Base-by-base conservation (phyloP, 2,329 filamentous ascomycete genomes). In the Pseudocercospora cruenta region DNA sequence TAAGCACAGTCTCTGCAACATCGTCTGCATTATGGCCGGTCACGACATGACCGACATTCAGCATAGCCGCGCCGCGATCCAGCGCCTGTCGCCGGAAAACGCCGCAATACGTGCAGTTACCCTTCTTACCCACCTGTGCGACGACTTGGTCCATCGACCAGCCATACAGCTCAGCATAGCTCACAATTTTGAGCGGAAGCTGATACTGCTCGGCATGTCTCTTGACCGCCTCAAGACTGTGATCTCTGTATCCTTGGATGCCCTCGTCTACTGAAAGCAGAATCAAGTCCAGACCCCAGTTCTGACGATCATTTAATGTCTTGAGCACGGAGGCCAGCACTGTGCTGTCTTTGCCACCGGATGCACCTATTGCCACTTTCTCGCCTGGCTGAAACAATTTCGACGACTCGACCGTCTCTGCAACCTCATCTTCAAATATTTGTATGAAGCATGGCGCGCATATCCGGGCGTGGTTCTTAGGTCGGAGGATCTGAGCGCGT, bases 71-170 rank as follows among this genome's bases (percentile, higher is more conserved):
- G 19, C 95, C 95, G 8, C 95, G 88, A 78, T 99, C 95, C 36
- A 99, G 84, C 1, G 95, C 95, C 81, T 99, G 95, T 65, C 96
- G 87, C 62, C 95, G 86, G 77, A 99, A 99, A 19, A 99, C 95
- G 14, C 95, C 95, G 75, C 95, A 99, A 76, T 99, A 99, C 31
- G 96, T 99, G 85, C 95, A 99, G 80, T 99, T 99, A 31, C 94
- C 94, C 79, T 97, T 98, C 82, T 97, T 98, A 14, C 95, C 95
- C 59, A 99, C 91, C 57, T 94, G 92, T 74, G 94, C 91, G 3
- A 99, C 96, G 9, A 99, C 95, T 76, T 98, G 93, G 76, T 99
- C 95, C 95, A 99, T 99, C 0, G 94, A 97, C 95, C 95, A 99
- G 8, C 94, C 95, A 78, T 99, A 99, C 9, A 99, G 83, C 75